phyloP scores from a whole-genome alignment of 345 rosid genomes.

The Aquilaria malaccensis region DNA sequence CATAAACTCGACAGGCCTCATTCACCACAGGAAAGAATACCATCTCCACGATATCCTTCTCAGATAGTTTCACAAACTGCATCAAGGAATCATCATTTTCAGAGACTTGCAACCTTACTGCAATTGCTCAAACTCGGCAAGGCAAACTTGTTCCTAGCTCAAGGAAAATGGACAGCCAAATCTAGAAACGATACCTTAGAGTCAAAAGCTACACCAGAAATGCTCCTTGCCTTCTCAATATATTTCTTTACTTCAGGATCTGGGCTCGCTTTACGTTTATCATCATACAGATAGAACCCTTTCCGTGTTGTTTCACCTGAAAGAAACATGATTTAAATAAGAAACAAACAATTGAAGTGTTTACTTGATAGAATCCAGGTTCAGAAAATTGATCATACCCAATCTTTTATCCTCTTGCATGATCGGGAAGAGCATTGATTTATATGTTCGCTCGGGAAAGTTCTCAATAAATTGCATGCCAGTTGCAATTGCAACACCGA shows the following conservation, averaged over 20 bases:
- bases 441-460: conserved; percentile 78
- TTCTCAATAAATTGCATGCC: conserved; percentile 67
- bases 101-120: background rate
- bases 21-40: conserved; percentile 90
- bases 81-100: conserved; percentile 8
- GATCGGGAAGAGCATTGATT: conserved; percentile 75
- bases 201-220: conserved; percentile 62
- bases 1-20: conserved; percentile 88
- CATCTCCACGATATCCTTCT: conserved; percentile 91
- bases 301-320: conserved; percentile 76
- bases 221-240: conserved; percentile 73
- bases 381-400: conserved; percentile 29
- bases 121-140: no score
- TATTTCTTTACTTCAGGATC: conserved; percentile 76
- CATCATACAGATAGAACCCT: conserved; percentile 84
- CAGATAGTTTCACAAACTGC: conserved; percentile 63
- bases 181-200: conserved; percentile 44
- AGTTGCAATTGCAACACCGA: conserved; percentile 85
- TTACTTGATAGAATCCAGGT: background rate
- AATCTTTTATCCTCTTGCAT: conserved; percentile 94
- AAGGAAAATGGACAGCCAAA: no score
- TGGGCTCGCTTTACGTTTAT: conserved; percentile 76
- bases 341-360: background rate
- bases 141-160: no score
- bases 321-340: conserved; percentile 7